These are phyloP conservation scores for Hansenula sp. DNA, from an alignment of 1,139 yeast genomes.

Conservation along the genomic window DNA sequence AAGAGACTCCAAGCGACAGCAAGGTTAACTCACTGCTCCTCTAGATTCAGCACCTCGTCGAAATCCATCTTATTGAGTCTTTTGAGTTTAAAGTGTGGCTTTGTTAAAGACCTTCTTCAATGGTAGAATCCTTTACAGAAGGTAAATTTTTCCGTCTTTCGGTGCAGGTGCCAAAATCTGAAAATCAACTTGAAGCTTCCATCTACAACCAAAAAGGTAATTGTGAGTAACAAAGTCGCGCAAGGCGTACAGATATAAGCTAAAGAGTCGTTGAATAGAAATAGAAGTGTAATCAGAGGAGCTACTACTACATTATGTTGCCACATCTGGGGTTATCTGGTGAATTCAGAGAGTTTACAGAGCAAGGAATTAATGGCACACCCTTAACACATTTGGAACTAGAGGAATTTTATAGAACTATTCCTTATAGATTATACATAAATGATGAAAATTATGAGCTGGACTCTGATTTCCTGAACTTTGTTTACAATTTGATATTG, in stretches of 20 bases:
- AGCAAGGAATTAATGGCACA: background rate
- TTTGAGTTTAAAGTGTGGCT: too few species aligned
- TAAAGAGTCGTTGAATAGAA: too few species aligned
- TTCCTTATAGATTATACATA: conserved; percentile 1
- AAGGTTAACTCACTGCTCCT: conserved; percentile 34
- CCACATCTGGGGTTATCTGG: too few species aligned
- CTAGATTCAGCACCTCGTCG: conserved; percentile 50
- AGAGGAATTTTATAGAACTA: background rate
- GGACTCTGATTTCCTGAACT: conserved; percentile 8
- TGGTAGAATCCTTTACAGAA: too few species aligned
- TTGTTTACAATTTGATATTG: conserved; percentile 4
- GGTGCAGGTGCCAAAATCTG: too few species aligned
- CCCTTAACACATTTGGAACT: background rate
- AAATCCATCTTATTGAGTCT: conserved; percentile 29
- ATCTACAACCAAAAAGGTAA: too few species aligned
- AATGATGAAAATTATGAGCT: conserved; percentile 7
- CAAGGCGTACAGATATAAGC: too few species aligned
- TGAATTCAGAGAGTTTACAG: background rate
- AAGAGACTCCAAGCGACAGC: background rate
- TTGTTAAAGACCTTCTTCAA: conserved; percentile 1
- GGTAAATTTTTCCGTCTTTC: too few species aligned
- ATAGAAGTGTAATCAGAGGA: too few species aligned
- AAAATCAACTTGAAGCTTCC: too few species aligned
- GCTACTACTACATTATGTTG: too few species aligned
- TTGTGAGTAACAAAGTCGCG: too few species aligned